Evolutionary conservation across 345 rosid genomes (phyloP).

Genomic region (Conringia planisiliqua): DNA sequence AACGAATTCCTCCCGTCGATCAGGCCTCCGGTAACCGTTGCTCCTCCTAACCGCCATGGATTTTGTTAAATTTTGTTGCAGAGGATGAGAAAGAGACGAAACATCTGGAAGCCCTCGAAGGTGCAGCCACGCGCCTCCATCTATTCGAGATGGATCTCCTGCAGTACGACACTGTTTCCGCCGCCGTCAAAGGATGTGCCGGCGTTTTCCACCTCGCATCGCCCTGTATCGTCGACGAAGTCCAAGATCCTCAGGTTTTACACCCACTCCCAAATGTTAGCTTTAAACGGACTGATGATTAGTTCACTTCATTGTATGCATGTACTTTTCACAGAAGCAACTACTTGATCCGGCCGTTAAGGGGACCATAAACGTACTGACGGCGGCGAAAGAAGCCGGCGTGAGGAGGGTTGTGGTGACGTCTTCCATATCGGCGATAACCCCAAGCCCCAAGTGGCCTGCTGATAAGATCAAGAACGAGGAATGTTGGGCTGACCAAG

Average conservation of each 20-base stretch:
- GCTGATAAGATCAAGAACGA: conserved; percentile 63
- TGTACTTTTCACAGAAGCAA: conserved; percentile 44
- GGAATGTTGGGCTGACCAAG: conserved; percentile 82
- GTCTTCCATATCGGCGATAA: conserved; percentile 75
- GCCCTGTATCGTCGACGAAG: conserved; percentile 78
- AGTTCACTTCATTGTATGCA: neutral
- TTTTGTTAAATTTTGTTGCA: conserved; percentile 4
- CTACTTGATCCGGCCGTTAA: conserved; percentile 82
- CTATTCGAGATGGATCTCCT: conserved; percentile 87
- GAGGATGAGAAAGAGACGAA: conserved; percentile 78
- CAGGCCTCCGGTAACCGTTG: neutral
- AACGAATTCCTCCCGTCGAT: neutral
- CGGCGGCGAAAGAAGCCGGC: conserved; percentile 70
- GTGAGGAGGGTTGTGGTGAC: conserved; percentile 84
- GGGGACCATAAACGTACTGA: conserved; percentile 75
- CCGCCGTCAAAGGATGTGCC: conserved; percentile 62
- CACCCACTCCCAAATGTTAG: neutral
- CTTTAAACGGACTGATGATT: neutral
- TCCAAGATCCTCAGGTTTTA: conserved; percentile 68
- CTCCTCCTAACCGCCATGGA: neutral
- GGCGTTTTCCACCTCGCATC: conserved; percentile 96
- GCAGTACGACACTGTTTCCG: conserved; percentile 57
- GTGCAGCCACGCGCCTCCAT: conserved; percentile 77
- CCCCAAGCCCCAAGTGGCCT: conserved; percentile 89
- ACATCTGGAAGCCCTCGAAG: conserved; percentile 72